Evolutionary conservation across 148 eudicot species (phyloP).

Genomic region (Mesembryanthemum crystallinum): DNA sequence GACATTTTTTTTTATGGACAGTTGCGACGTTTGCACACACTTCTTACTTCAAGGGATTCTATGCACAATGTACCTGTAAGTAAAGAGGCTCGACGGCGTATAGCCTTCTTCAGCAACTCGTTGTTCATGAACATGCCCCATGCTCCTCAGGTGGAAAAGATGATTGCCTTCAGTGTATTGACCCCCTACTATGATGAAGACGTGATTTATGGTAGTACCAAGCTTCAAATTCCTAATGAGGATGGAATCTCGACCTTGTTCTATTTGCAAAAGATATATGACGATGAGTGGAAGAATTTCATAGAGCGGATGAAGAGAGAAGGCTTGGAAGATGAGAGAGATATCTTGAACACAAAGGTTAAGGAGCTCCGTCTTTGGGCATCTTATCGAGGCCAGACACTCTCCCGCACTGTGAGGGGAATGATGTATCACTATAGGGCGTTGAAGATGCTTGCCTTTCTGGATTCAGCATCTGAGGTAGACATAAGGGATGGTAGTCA

Average conservation of each 20-base stretch:
- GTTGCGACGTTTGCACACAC: conserved; percentile 67
- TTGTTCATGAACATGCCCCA: conserved; percentile 96
- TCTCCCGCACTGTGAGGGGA: conserved; percentile 92
- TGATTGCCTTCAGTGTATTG: conserved; percentile 84
- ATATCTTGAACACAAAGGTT: conserved; percentile 53
- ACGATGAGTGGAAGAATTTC: conserved; percentile 87
- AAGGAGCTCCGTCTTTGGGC: conserved; percentile 92
- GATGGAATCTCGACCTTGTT: conserved; percentile 88
- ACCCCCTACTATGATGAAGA: conserved; percentile 98
- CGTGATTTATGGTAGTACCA: conserved; percentile 59
- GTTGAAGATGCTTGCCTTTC: conserved; percentile 83
- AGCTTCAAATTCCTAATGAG: conserved; percentile 66
- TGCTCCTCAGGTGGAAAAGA: conserved; percentile 91
- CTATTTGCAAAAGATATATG: conserved; percentile 86
- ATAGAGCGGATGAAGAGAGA: conserved; percentile 82
- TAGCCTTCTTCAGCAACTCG: conserved; percentile 91
- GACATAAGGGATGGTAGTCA: conserved; percentile 64
- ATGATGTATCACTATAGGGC: conserved; percentile 96
- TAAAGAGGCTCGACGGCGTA: conserved; percentile 70
- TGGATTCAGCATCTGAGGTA: conserved; percentile 86
- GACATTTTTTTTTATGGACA: conserved; percentile 63
- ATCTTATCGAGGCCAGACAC: conserved; percentile 95
- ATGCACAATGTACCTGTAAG: conserved; percentile 80
- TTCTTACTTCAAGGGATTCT: conserved; percentile 72
- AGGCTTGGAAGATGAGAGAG: conserved; percentile 68